phyloP scores from a whole-genome alignment of 495 filamentous ascomycete genomes.

The Talaromyces ruber region DNA sequence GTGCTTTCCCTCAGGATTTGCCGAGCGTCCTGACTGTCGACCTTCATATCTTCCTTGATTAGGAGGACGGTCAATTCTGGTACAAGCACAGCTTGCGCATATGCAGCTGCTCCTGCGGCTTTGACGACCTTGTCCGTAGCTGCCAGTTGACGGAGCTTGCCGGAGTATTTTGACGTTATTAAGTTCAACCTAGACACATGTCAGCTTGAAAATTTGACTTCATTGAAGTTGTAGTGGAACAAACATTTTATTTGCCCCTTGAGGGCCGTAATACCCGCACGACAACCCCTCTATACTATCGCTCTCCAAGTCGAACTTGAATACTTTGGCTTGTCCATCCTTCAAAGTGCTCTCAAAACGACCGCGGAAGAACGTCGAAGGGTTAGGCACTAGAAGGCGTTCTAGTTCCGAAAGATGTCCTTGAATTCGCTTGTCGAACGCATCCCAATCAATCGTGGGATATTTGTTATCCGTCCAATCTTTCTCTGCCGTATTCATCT shows the following conservation, averaged over 20 bases:
- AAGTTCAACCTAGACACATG: constrained; percentile 43
- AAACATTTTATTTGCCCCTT: constrained; percentile 60
- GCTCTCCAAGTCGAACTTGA: constrained; percentile 38
- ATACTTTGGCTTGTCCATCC: constrained; percentile 50
- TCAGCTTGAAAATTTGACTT: neutral
- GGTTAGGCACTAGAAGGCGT: constrained; percentile 47
- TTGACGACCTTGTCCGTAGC: constrained; percentile 61
- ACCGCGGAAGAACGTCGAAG: constrained; percentile 52
- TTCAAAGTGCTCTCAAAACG: constrained; percentile 49
- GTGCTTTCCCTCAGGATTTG: constrained; percentile 64
- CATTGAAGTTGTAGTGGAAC: neutral
- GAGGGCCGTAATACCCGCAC: constrained; percentile 82
- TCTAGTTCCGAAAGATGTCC: constrained; percentile 46
- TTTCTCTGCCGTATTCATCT: constrained; percentile 43
- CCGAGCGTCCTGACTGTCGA: constrained; percentile 55
- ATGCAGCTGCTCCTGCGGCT: constrained; percentile 59
- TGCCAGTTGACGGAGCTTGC: constrained; percentile 53
- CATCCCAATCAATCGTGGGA: constrained; percentile 70
- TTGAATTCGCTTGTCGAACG: constrained; percentile 54
- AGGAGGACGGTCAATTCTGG: constrained; percentile 72
- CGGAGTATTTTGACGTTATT: constrained; percentile 53
- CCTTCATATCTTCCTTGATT: constrained; percentile 77
- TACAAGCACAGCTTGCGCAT: constrained; percentile 77
- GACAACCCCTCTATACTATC: constrained; percentile 35
- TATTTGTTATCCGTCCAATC: constrained; percentile 61